These are phyloP conservation scores for Colletotrichum caudatum DNA, from an alignment of 2,329 filamentous ascomycete species.

Conservation along the genomic window DNA sequence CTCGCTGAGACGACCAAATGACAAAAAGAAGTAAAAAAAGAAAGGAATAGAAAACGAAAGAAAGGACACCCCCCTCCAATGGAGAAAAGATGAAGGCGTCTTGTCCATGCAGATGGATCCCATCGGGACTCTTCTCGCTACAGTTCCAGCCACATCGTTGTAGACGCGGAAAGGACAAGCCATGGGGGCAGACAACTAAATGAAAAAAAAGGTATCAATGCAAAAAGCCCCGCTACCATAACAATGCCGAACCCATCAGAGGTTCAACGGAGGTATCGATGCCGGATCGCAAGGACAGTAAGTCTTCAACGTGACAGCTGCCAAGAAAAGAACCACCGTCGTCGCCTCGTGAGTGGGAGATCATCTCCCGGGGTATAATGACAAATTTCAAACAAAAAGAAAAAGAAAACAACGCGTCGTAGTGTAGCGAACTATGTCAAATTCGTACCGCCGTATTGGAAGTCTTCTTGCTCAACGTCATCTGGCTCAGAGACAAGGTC, in stretches of 20 bases:
- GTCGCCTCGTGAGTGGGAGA: slow-evolving; percentile 30
- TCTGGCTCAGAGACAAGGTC: slow-evolving; percentile 73
- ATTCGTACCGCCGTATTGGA: slow-evolving; percentile 25
- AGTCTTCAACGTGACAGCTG: slow-evolving; percentile 36
- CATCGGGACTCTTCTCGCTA: slow-evolving; percentile 2
- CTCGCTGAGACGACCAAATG: not conserved
- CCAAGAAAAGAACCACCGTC: slow-evolving; percentile 34
- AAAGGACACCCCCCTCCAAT: too few species aligned
- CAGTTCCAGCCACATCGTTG: slow-evolving; percentile 12
- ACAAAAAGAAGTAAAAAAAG: slow-evolving; percentile 5
- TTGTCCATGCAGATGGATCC: slow-evolving; percentile 29
- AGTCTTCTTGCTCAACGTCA: slow-evolving; percentile 61
- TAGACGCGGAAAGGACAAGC: slow-evolving; percentile 10
- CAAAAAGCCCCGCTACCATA: slow-evolving; percentile 24
- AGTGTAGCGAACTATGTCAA: slow-evolving; percentile 37
- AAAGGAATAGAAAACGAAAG: not conserved
- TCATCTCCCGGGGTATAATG: slow-evolving; percentile 41
- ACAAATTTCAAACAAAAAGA: slow-evolving; percentile 37
- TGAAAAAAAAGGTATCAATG: slow-evolving; percentile 3
- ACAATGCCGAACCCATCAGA: slow-evolving; percentile 30
- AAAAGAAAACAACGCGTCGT: slow-evolving; percentile 32
- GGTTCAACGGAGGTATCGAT: slow-evolving; percentile 19
- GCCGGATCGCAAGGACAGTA: slow-evolving; percentile 31
- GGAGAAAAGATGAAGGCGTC: not conserved
- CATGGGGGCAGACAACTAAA: slow-evolving; percentile 12